Percentiles rank a stretch among this genome's conserved stretches.
phyloP scores from a whole-genome alignment of 2,329 filamentous ascomycete species.

The Xylariaceae sp. region DNA sequence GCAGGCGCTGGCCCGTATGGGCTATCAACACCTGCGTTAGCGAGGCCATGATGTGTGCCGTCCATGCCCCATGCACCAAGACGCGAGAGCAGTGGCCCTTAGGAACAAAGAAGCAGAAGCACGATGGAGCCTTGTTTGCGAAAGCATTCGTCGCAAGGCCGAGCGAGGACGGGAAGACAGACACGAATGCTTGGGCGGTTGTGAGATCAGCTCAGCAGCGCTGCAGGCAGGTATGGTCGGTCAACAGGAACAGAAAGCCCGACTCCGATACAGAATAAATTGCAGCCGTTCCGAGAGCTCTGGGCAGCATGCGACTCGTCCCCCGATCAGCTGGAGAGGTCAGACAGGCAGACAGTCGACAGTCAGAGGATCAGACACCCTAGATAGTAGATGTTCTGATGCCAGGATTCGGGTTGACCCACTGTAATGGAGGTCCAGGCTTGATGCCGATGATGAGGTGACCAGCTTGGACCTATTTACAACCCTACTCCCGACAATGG shows the following conservation, averaged over 20 bases:
- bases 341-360: constrained; percentile 6
- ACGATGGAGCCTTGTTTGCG: constrained; percentile 1
- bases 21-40: constrained; percentile 86
- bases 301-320: constrained; percentile 10
- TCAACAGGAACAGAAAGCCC: too few species aligned
- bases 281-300: constrained; percentile 6
- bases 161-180: neutral
- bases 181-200: constrained; percentile 1
- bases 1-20: constrained; percentile 84
- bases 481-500: too few species aligned
- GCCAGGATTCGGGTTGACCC: neutral
- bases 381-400: neutral
- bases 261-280: too few species aligned
- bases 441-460: too few species aligned
- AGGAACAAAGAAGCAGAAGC: neutral
- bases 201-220: neutral
- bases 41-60: constrained; percentile 56
- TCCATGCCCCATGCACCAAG: constrained; percentile 28
- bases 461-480: too few species aligned
- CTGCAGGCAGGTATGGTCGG: neutral
- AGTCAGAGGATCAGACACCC: neutral
- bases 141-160: constrained; percentile 4
- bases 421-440: neutral
- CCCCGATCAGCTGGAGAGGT: constrained; percentile 10
- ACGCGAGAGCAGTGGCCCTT: constrained; percentile 1